Base-by-base conservation (phyloP, 257 asterid genomes). In the Forsythia suspensa region DNA sequence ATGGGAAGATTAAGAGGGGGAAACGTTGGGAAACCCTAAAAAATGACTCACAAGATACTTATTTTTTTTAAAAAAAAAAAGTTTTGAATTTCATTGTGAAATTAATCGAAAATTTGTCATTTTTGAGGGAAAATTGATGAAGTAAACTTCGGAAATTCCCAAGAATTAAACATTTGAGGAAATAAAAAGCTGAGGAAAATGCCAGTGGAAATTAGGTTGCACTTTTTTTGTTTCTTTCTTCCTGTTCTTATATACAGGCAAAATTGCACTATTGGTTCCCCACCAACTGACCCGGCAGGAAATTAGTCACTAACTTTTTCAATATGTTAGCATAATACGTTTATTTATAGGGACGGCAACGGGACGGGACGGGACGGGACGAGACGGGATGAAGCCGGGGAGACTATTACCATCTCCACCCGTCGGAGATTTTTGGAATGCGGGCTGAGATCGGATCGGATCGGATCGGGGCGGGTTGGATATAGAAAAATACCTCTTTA, bases 201-300 rank as follows among this genome's bases (percentile, higher is more conserved):
- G 87, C 90, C 90, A 88, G 93, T 86, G 90, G 86, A 81, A 83
- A 88, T 84, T 86, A 77, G 89, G 91, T 87, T 83, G 76, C 24
- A 24, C 83, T 13, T 76, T 83, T 18, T 79, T 78, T 79, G 85
- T 81, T 75, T 34, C 68, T 70, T 73, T 57, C 10, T 79, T 40
- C 21, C 59, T 75, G 78, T 80, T 80, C 72, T 34, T 41, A 9
- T 73, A 37, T 77, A 37, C 79, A 29, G 37, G 3, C 10, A 4
- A 63, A 63, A 63, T 21, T 63, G 4, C 70, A 8, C 3, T 1
- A 29, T 29, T 29, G 34, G 34, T 29, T 29, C 34, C 34, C 34
- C 34, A 29, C 34, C 34, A 29, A 29, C 34, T 29, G 34, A 29
- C 34, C 34, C 34, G 34, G 34, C 34, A 29, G 34, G 1, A 29